Evolutionary conservation across 805 yeast species (phyloP).

Genomic region (Monosporozyma servazzii): DNA sequence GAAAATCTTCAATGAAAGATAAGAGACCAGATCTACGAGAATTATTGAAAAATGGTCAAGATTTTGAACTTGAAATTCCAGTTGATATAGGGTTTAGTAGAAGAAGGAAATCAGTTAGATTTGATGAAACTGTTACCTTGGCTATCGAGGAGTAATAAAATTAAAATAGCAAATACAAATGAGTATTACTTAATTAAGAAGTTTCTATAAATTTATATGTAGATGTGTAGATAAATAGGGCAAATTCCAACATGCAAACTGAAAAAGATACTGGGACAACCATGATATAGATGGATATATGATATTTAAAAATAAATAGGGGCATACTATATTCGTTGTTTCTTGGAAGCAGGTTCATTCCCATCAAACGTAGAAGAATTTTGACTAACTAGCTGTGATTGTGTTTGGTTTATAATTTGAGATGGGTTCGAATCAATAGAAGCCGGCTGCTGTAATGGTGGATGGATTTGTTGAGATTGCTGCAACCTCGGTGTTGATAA

Average conservation of each 20-base stretch:
- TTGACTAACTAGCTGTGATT: neutral
- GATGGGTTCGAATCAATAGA: neutral
- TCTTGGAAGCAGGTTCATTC: conserved; percentile 12
- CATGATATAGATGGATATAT: too few species aligned
- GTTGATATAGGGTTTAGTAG: conserved; percentile 19
- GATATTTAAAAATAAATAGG: too few species aligned
- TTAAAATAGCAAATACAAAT: neutral
- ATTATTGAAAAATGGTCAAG: conserved; percentile 37
- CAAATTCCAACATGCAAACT: neutral
- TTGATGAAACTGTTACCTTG: conserved; percentile 52
- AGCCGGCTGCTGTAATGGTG: neutral
- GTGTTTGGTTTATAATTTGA: neutral
- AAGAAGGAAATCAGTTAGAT: conserved; percentile 54
- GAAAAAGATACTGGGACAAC: neutral
- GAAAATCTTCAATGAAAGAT: conserved; percentile 28
- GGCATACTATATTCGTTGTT: conserved; percentile 8
- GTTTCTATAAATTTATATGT: neutral
- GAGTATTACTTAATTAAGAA: neutral
- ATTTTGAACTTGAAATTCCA: conserved; percentile 43
- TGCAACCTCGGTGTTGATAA: conserved; percentile 1
- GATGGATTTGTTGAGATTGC: neutral
- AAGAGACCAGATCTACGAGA: conserved; percentile 37
- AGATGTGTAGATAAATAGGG: neutral
- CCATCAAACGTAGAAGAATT: conserved; percentile 1
- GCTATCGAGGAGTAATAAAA: conserved; percentile 30